Conservation (phyloP, 2,329 filamentous ascomycete genomes). For the Verticillium longisporum region DNA sequence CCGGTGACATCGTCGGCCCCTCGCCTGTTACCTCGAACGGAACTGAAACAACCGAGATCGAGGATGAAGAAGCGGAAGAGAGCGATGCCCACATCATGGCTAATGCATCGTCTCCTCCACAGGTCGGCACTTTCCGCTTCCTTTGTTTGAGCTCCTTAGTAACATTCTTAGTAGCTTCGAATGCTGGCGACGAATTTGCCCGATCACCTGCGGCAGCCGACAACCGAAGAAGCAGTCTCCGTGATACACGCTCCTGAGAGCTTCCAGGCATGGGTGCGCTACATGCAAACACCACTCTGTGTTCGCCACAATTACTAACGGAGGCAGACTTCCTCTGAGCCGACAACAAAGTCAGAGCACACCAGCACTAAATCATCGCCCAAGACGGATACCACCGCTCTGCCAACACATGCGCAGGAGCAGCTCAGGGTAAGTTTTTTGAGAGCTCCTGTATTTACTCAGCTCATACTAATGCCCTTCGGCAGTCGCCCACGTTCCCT, state of each 20-base stretch:
- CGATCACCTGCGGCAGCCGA: slow-evolving; percentile 48
- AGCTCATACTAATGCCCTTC: not conserved
- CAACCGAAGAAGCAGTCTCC: slow-evolving; percentile 74
- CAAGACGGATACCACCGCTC: slow-evolving; percentile 26
- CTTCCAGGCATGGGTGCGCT: slow-evolving; percentile 70
- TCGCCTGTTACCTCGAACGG: slow-evolving; percentile 82
- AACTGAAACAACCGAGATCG: slow-evolving; percentile 77
- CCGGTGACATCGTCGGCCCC: slow-evolving; percentile 68
- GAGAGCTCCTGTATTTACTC: not conserved
- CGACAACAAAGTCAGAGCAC: slow-evolving; percentile 25
- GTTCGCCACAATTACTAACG: not conserved
- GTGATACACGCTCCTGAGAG: slow-evolving; percentile 87
- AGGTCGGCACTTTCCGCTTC: slow-evolving; percentile 21
- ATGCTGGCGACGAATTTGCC: slow-evolving; percentile 52
- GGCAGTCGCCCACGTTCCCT: not conserved
- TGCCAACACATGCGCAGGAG: slow-evolving; percentile 25
- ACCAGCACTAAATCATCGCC: slow-evolving; percentile 28
- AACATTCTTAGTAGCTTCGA: slow-evolving; percentile 28
- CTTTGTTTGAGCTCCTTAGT: not conserved
- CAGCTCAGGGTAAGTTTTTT: slow-evolving; percentile 25
- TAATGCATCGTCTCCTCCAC: slow-evolving; percentile 26
- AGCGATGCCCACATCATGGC: slow-evolving; percentile 32
- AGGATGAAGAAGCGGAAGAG: slow-evolving; percentile 66
- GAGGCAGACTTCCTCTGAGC: slow-evolving; percentile 34
- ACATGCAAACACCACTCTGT: not conserved